These are phyloP conservation scores for Kockovaella imperatae DNA, from an alignment of 768 basidiomycete species.

Conservation along the genomic window DNA sequence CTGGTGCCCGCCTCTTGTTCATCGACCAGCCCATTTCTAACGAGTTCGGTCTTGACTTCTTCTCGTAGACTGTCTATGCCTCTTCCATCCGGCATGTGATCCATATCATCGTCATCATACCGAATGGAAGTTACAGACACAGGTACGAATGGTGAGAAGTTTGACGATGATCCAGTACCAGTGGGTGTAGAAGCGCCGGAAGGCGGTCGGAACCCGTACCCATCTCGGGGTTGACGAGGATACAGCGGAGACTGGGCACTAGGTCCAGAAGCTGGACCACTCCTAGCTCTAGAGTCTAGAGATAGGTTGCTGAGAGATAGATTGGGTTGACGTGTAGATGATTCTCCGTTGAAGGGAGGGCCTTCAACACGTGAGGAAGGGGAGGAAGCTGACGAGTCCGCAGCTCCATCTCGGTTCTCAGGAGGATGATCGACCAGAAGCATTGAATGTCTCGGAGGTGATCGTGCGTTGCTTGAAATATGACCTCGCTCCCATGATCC, in stretches of 20 bases:
- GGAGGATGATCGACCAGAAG: not conserved
- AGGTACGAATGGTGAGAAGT: not conserved
- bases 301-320: too few relatives aligned
- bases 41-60: slow-evolving; percentile 24
- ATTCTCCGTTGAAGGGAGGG: not conserved
- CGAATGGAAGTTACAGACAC: not conserved
- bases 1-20: slow-evolving; percentile 26
- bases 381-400: not conserved
- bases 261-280: slow-evolving; percentile 6
- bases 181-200: slow-evolving; percentile 64
- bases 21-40: slow-evolving; percentile 14
- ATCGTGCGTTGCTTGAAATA: slow-evolving; percentile 25
- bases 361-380: not conserved
- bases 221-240: slow-evolving; percentile 51
- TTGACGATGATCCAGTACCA: not conserved
- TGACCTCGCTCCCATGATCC: slow-evolving; percentile 42
- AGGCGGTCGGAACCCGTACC: slow-evolving; percentile 69
- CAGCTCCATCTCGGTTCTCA: not conserved
- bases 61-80: slow-evolving; percentile 24
- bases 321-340: slow-evolving; percentile 5
- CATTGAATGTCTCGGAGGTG: slow-evolving; percentile 15
- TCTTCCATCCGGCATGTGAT: slow-evolving; percentile 27
- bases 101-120: slow-evolving; percentile 25
- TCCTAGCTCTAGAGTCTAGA: not conserved
- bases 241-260: slow-evolving; percentile 9